A percentile compares a stretch with the other conserved stretches of the same genome.
phyloP scores from a whole-genome alignment of 768 basidiomycete species.

The Tulasnella sp. region DNA sequence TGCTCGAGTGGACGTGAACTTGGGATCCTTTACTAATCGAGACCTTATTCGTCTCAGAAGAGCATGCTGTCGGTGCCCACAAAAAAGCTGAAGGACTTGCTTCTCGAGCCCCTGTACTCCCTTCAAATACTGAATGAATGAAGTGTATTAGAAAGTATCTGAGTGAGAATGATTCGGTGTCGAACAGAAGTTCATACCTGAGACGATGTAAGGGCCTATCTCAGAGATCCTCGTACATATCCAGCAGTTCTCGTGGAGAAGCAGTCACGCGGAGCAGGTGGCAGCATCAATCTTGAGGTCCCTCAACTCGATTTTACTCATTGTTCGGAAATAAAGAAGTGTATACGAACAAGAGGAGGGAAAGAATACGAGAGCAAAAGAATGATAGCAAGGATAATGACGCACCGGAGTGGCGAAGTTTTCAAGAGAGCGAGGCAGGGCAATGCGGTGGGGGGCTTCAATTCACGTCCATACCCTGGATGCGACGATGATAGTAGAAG shows the following conservation, averaged over 20 bases:
- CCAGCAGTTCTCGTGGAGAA: too few relatives aligned
- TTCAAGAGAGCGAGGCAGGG: background rate
- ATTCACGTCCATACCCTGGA: background rate
- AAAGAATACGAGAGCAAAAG: too few relatives aligned
- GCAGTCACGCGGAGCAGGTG: too few relatives aligned
- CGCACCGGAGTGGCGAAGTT: background rate
- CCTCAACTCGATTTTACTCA: too few relatives aligned
- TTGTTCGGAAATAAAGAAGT: too few relatives aligned
- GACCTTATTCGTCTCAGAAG: background rate
- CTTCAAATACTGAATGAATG: background rate
- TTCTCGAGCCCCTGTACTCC: background rate
- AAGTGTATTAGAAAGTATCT: background rate
- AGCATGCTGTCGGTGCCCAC: background rate
- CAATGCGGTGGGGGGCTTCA: background rate
- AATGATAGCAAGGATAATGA: background rate
- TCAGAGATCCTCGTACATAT: too few relatives aligned
- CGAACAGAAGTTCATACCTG: too few relatives aligned
- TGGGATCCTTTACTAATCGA: background rate
- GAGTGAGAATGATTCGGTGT: too few relatives aligned
- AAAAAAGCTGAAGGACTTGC: background rate
- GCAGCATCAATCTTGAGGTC: too few relatives aligned
- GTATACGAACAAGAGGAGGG: too few relatives aligned
- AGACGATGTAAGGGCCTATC: too few relatives aligned
- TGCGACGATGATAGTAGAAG: constrained; percentile 13
- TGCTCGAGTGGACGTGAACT: background rate